Evolutionary conservation across 805 yeast genomes (phyloP), one percentile per base, ranked within the genome.

Genomic region (Aciculoconidium aculeatum): DNA sequence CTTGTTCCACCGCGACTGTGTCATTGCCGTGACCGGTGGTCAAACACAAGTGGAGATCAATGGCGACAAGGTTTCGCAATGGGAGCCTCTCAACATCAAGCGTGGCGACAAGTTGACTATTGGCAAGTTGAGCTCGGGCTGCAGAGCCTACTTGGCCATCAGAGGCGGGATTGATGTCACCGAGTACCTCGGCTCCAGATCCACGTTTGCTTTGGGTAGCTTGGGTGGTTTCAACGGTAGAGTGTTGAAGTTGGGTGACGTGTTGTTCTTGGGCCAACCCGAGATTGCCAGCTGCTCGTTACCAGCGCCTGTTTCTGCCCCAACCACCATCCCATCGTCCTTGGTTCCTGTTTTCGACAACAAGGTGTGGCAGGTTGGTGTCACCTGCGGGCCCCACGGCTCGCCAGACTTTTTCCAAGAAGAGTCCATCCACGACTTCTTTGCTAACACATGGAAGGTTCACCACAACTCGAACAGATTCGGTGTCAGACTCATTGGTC

Each of bases 361-460:
- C 21, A 70, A 66, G 34, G 61, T 63, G 25, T 90, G 97, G 97
- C 61, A 64, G 25, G 88, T 90, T 39, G 95, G 88, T 47, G 96
- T 88, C 26, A 86, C 95, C 7, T 80, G 94, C 55, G 98, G 98
- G 31, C 98, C 98, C 15, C 97, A 90, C 56, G 97, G 97, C 1
- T 76, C 96, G 4, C 97, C 97, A 11, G 98, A 90, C 55, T 86
- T 88, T 59, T 92, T 92, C 68, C 72, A 73, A 31, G 55, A 68
- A 7, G 95, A 83, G 52, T 75, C 84, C 8, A 75, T 86, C 11
- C 65, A 67, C 19, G 82, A 79, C 32, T 88, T 90, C 61, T 86
- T 90, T 52, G 47, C 67, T 4, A 70, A 76, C 30, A 74, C 72
- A 37, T 90, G 97, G 97, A 90, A 87, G 57, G 87, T 90, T 28